Conservation (phyloP, 345 rosid genomes). For the Chamaenerion angustifolium region DNA sequence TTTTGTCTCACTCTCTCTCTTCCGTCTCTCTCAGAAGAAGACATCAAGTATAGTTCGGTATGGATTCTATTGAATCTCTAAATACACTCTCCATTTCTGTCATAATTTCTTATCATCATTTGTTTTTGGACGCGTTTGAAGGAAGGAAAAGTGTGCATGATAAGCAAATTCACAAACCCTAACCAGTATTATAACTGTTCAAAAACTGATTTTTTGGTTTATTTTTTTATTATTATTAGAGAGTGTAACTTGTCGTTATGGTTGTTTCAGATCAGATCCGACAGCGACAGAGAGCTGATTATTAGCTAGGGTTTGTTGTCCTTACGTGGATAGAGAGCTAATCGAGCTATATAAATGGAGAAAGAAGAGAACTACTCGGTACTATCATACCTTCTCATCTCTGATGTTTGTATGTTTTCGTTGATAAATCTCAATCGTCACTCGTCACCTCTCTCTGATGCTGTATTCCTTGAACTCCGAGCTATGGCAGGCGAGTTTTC, state of each 20-base stretch:
- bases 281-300: constrained; percentile 4
- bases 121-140: no score
- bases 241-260: neutral
- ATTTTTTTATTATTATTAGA: no score
- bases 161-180: no score
- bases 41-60: neutral
- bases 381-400: constrained; percentile 10
- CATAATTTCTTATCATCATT: no score
- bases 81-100: no score
- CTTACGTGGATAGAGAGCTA: neutral
- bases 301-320: constrained; percentile 8
- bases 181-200: no score
- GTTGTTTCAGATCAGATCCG: constrained; percentile 3
- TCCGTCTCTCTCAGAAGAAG: neutral
- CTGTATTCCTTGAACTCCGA: constrained; percentile 15
- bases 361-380: constrained; percentile 63
- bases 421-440: constrained; percentile 5
- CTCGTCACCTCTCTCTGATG: constrained; percentile 9
- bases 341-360: constrained; percentile 29
- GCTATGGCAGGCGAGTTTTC: constrained; percentile 31
- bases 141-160: no score
- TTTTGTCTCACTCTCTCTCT: constrained; percentile 4
- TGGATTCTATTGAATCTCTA: neutral
- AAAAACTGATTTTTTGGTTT: no score
- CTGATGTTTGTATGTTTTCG: constrained; percentile 13